These are phyloP conservation scores for Liquidambar formosana DNA, from an alignment of 164 flowering plant genomes.

Conservation along the genomic window DNA sequence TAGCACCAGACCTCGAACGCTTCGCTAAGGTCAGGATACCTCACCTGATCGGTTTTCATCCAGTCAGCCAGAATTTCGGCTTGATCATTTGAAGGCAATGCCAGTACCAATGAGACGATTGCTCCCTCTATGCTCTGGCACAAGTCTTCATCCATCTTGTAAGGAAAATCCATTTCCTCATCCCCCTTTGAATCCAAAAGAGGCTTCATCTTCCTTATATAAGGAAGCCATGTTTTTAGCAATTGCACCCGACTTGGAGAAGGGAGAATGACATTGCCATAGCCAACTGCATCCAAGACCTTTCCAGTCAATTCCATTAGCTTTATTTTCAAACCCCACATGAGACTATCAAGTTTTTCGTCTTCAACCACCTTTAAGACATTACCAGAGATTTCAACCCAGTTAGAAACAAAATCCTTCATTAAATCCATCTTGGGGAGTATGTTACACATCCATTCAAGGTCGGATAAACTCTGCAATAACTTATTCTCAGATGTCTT, in stretches of 20 bases:
- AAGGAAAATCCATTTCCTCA: slow-evolving; percentile 34
- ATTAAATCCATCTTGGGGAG: slow-evolving; percentile 73
- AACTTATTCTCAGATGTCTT: slow-evolving; percentile 37
- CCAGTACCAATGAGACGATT: slow-evolving; percentile 58
- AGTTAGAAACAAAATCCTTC: slow-evolving; percentile 70
- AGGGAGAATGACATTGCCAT: slow-evolving; percentile 77
- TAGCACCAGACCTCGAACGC: slow-evolving; percentile 97
- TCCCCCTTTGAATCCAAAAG: slow-evolving; percentile 48
- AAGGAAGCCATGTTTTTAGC: slow-evolving; percentile 86
- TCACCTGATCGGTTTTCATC: slow-evolving; percentile 57
- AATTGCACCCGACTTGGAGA: slow-evolving; percentile 48
- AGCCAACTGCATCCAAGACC: slow-evolving; percentile 85
- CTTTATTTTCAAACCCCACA: slow-evolving; percentile 74
- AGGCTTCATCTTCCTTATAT: slow-evolving; percentile 68
- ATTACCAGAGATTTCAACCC: slow-evolving; percentile 57
- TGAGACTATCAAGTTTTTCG: slow-evolving; percentile 40
- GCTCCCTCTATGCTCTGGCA: slow-evolving; percentile 81
- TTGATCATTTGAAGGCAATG: slow-evolving; percentile 85
- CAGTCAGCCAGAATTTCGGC: slow-evolving; percentile 83
- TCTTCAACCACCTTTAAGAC: slow-evolving; percentile 47
- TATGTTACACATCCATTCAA: slow-evolving; percentile 76
- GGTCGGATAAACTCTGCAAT: slow-evolving; percentile 47
- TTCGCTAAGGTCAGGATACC: slow-evolving; percentile 82
- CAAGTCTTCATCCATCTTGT: slow-evolving; percentile 68
- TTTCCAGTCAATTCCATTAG: slow-evolving; percentile 62